Base-by-base conservation (phyloP, 345 rosid species). In the Lagerstroemia speciosa region DNA sequence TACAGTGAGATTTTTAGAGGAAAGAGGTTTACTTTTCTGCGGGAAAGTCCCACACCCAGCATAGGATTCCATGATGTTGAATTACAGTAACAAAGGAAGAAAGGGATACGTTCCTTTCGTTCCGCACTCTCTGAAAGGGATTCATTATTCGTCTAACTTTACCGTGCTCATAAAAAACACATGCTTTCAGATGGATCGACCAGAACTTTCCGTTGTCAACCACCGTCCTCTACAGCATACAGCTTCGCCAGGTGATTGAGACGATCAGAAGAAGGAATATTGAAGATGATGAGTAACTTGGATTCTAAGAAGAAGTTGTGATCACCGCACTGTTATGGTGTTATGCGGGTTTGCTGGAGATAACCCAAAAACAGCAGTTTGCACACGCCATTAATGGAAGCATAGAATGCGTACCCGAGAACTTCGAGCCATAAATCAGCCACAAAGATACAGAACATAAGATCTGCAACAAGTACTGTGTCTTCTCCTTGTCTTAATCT, bases 51-150 rank as follows among this genome's bases (percentile, higher is more conserved):
- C 7, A 22, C 26, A 57, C 64, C 68, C 46, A 48, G 75, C 82
- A 78, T 76, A 67, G 78, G 84, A 83, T 80, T 76, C 84, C 73
- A 64, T 19, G 61, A 70, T 53, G 60, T 26, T 53, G 6, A 22
- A 2, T 9, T 15, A 27, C 33, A 58, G 34, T 4, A 30, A 19
- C 55, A 7, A 55, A 9, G 11, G 61, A 55, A 55, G 31, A 55
- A 55, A 48, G 55, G 55, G 61, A 55, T 55, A 55, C 8, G 61
- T 55, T 53, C 27, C 30, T n/a, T 55, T 55, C 61, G 11, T 24
- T 26, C 61, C 12, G n/a, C n/a, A n/a, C 31, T 26, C 14, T 1
- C 16, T 3, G 27, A 15, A 24, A 55, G 3, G 11, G 24, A n/a
- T 31, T 14, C 17, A 9, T 24, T 24, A 8, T 53, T 55, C 29